Base-by-base conservation (phyloP, 345 rosid genomes). In the Corchorus olitorius region DNA sequence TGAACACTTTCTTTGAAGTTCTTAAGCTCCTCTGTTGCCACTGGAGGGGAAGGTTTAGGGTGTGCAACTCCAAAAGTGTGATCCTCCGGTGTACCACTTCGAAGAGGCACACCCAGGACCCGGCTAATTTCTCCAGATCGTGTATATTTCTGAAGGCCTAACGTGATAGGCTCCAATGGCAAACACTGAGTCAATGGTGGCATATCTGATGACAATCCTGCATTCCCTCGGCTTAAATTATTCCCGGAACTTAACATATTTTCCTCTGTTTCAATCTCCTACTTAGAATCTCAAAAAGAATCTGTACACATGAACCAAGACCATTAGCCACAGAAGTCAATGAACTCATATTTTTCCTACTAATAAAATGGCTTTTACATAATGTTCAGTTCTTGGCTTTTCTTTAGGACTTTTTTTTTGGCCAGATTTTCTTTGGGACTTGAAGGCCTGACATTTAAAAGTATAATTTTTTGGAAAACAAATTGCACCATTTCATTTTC, bases 1-100 rank as follows among this genome's bases (percentile, higher is more conserved):
- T 85, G 86, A 79, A 96, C 93, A 77, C 97, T 93, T 79, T 92
- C 98, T 88, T 96, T 96, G 20, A 89, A 84, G 60, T 87, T 88
- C 83, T 89, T 96, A 20, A 96, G 91, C 86, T 96, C 97, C 82
- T 92, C 97, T 2, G 87, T 83, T 19, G 94, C 92, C 53, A 86
- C 87, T 5, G 93, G 90, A 70, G 93, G 88, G 55, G 89, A 49
- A 74, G 86, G 88, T 83, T 85, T 93, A 11, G 86, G 79, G 75
- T 85, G 89, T 11, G 88, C 76, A 82, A 76, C 87, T 74, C 88
- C 94, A 77, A 89, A 86, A 43, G 92, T 84, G 84, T 85, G 86
- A 3, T 92, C 98, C 77, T 92, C 95, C 2, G 89, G 79, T 8
- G 87, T 80, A 52, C 84, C 17, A 49, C 80, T 88, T 67, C 92